Conservation (phyloP, 805 yeast genomes). For the Candida stauntonica region DNA sequence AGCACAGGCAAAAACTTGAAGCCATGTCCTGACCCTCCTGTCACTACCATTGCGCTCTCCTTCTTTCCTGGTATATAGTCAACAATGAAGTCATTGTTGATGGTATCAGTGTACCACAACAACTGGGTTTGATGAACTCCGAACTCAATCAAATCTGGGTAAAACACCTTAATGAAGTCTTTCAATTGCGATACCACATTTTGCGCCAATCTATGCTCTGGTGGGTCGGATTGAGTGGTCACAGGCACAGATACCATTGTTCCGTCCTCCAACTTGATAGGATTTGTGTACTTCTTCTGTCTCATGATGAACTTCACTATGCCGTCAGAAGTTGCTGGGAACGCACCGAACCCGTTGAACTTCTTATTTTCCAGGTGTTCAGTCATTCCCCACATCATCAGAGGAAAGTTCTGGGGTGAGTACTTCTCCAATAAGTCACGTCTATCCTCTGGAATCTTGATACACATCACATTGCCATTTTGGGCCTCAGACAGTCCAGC, state of each 20-base stretch:
- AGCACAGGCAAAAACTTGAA: slow-evolving; percentile 33
- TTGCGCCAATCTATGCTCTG: slow-evolving; percentile 25
- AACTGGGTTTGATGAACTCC: slow-evolving; percentile 22
- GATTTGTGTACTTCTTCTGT: slow-evolving; percentile 34
- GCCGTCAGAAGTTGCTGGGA: slow-evolving; percentile 32
- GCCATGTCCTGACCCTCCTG: slow-evolving; percentile 36
- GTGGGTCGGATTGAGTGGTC: slow-evolving; percentile 24
- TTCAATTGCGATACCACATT: slow-evolving; percentile 26
- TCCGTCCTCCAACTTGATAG: slow-evolving; percentile 20
- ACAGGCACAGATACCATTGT: slow-evolving; percentile 30
- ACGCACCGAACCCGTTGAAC: slow-evolving; percentile 32
- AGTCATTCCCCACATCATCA: slow-evolving; percentile 32
- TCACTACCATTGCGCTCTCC: slow-evolving; percentile 27
- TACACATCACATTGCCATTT: slow-evolving; percentile 32
- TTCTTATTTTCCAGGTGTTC: slow-evolving; percentile 29
- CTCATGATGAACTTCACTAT: slow-evolving; percentile 33
- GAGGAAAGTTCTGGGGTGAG: slow-evolving; percentile 30
- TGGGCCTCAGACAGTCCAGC: slow-evolving; percentile 35
- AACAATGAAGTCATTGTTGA: slow-evolving; percentile 29
- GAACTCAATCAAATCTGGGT: slow-evolving; percentile 18
- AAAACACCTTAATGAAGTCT: slow-evolving; percentile 15
- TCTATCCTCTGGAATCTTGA: slow-evolving; percentile 34
- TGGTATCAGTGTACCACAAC: slow-evolving; percentile 38
- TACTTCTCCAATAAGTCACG: slow-evolving; percentile 32
- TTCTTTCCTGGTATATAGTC: slow-evolving; percentile 27